Conservation (phyloP, 1,139 yeast genomes). For the Zygoascus sp. region DNA sequence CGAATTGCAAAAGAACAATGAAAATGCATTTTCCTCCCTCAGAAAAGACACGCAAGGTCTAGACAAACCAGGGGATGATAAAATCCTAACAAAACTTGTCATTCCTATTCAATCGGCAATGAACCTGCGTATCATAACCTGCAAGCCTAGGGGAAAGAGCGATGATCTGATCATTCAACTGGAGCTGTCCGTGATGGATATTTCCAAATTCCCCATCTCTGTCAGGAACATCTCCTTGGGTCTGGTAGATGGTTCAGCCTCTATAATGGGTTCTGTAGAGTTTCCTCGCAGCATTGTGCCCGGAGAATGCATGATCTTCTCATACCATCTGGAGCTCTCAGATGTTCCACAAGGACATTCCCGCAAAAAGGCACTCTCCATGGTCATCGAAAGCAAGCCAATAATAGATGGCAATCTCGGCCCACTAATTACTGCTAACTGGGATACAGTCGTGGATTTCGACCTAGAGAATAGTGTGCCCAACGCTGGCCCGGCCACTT, state of each 20-base stretch:
- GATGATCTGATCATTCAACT: slow-evolving; percentile 50
- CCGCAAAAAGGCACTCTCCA: slow-evolving; percentile 25
- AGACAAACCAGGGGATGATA: slow-evolving; percentile 1
- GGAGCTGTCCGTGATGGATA: slow-evolving; percentile 49
- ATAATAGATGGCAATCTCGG: slow-evolving; percentile 10
- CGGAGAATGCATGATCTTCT: slow-evolving; percentile 35
- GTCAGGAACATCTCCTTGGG: slow-evolving; percentile 39
- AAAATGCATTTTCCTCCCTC: slow-evolving; percentile 8
- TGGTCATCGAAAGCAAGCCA: slow-evolving; percentile 22
- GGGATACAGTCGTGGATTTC: slow-evolving; percentile 62
- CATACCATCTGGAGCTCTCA: slow-evolving; percentile 27
- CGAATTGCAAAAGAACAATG: background rate
- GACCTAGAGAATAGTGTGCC: slow-evolving; percentile 29
- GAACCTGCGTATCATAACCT: slow-evolving; percentile 53
- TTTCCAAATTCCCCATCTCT: slow-evolving; percentile 31
- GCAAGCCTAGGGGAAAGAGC: slow-evolving; percentile 54
- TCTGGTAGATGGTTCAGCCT: slow-evolving; percentile 41
- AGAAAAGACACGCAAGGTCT: slow-evolving; percentile 9
- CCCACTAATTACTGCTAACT: slow-evolving; percentile 47
- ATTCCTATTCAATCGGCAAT: slow-evolving; percentile 48
- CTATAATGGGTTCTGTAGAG: slow-evolving; percentile 34
- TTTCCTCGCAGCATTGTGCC: slow-evolving; percentile 33
- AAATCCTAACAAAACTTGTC: slow-evolving; percentile 6
- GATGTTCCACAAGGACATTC: slow-evolving; percentile 20
- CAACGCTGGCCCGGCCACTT: background rate